Evolutionary conservation across 208 protist genomes (phyloP).

Genomic region (Acanthamoeba healyi): DNA sequence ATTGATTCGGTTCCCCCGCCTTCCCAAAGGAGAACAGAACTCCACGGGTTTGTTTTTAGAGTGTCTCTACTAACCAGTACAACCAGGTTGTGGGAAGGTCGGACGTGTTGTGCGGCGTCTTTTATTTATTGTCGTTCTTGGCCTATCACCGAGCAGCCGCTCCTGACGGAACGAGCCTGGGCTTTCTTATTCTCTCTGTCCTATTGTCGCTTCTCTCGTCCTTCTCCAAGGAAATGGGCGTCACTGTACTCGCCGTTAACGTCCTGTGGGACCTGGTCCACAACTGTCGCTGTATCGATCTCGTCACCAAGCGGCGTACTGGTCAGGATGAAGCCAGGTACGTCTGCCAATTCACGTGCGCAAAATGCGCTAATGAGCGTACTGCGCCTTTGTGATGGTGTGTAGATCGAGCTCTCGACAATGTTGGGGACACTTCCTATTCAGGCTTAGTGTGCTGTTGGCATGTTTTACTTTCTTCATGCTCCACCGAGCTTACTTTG

Average conservation of each 20-base stretch:
- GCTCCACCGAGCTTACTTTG: slow-evolving; percentile 38
- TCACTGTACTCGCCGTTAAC: slow-evolving; percentile 89
- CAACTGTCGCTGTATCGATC: slow-evolving; percentile 32
- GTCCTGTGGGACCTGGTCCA: slow-evolving; percentile 85
- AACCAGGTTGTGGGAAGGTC: slow-evolving; percentile 83
- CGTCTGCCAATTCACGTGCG: no score
- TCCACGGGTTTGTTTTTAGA: background rate
- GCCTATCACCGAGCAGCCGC: slow-evolving; percentile 60
- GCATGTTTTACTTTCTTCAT: background rate
- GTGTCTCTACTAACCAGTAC: no score
- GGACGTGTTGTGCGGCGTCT: slow-evolving; percentile 88
- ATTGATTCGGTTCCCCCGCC: slow-evolving; percentile 85
- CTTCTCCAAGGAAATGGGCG: slow-evolving; percentile 91
- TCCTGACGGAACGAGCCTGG: background rate
- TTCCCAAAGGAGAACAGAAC: no score
- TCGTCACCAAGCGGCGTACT: background rate
- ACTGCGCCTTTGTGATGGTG: no score
- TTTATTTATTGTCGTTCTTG: slow-evolving; percentile 89
- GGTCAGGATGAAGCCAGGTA: slow-evolving; percentile 73
- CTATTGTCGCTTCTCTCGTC: slow-evolving; percentile 65
- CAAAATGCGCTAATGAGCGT: no score
- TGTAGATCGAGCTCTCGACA: no score
- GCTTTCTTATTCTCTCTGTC: background rate
- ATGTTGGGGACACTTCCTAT: slow-evolving; percentile 12
- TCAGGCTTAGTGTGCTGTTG: background rate